Conservation (phyloP, 139 green algal species). For the Trebouxia sp. region DNA sequence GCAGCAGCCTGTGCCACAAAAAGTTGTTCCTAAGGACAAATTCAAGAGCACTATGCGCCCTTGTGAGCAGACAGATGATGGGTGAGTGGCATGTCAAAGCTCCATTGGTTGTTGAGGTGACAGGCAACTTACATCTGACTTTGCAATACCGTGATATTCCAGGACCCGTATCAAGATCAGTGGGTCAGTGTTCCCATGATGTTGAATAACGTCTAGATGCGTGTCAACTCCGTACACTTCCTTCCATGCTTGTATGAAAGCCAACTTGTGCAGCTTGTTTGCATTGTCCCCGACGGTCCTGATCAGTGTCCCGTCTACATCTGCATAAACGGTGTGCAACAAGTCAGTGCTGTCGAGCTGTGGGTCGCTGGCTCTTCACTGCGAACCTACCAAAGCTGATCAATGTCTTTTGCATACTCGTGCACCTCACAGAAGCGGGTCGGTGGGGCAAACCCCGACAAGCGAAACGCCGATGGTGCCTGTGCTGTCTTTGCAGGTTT, state of each 20-base stretch:
- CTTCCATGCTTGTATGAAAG: conserved; percentile 56
- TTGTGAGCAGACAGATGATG: background rate
- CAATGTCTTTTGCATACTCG: no score
- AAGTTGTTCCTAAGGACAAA: no score
- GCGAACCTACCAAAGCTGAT: conserved; percentile 52
- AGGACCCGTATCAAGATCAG: conserved; percentile 61
- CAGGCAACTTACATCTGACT: conserved; percentile 29
- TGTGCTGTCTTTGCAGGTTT: no score
- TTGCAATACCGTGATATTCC: conserved; percentile 47
- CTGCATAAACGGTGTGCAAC: conserved; percentile 13
- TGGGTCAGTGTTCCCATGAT: conserved; percentile 67
- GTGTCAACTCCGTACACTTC: conserved; percentile 61
- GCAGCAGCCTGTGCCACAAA: conserved; percentile 45
- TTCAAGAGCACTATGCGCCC: background rate
- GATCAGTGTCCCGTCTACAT: conserved; percentile 75
- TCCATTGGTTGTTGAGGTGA: no score
- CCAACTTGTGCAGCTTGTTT: conserved; percentile 71
- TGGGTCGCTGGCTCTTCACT: no score
- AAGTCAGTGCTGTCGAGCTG: no score
- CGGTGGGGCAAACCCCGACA: no score
- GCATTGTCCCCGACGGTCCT: conserved; percentile 44
- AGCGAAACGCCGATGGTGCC: no score
- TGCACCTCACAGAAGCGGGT: no score
- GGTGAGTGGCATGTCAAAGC: no score
- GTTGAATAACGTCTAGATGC: conserved; percentile 65